Conservation (phyloP, 2,329 filamentous ascomycete genomes). For the Albophoma yamanashiensis region DNA sequence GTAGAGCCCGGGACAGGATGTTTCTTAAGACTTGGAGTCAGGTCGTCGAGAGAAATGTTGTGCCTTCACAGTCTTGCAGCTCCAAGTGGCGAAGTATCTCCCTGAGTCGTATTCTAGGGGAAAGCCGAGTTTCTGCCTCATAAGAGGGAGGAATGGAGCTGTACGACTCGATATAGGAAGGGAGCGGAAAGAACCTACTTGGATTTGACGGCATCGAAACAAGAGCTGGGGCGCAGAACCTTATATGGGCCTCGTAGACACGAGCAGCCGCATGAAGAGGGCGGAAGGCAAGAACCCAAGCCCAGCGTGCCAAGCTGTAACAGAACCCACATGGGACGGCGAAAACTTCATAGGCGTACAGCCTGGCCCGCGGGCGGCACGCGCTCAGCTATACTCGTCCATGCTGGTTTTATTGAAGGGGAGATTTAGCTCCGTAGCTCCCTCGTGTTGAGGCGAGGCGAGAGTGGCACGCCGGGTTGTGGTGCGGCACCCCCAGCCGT, state of each 20-base stretch:
- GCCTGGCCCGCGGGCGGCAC: conserved; percentile 4
- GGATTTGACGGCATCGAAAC: background rate
- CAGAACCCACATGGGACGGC: conserved; percentile 2
- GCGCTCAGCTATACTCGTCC: conserved; percentile 6
- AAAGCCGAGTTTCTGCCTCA: background rate
- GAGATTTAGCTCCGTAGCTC: conserved; percentile 3
- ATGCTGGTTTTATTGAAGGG: conserved; percentile 1
- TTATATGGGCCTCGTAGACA: conserved; percentile 2
- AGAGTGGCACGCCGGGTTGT: background rate
- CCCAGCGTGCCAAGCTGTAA: background rate
- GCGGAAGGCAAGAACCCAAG: background rate
- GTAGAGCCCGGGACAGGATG: background rate
- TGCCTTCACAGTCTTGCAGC: background rate
- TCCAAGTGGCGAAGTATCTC: background rate
- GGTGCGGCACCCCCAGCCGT: background rate
- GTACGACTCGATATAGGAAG: background rate
- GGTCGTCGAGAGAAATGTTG: background rate
- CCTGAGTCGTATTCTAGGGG: background rate
- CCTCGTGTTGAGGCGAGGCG: conserved; percentile 1
- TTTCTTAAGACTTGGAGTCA: background rate
- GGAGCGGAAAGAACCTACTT: background rate
- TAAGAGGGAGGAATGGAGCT: background rate
- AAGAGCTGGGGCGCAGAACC: conserved; percentile 11
- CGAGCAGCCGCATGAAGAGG: background rate
- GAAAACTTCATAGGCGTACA: conserved; percentile 1